These are phyloP conservation scores for Daldinia eschscholtzii DNA, from an alignment of 2,329 filamentous ascomycete species.

Conservation along the genomic window DNA sequence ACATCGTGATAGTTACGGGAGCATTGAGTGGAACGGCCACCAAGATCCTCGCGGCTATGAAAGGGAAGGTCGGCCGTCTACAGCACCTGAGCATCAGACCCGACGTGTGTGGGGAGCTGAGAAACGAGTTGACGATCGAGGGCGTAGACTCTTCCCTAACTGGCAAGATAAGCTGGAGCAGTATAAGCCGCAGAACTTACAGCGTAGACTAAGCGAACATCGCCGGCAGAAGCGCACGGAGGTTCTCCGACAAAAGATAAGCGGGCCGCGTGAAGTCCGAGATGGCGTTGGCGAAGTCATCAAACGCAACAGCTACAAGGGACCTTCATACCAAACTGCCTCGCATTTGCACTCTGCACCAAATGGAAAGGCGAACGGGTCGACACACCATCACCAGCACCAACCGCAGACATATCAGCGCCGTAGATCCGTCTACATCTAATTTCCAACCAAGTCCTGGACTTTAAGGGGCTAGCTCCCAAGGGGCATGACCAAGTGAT, in stretches of 20 bases:
- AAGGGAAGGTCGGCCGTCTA: slow-evolving; percentile 54
- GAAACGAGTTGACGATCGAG: slow-evolving; percentile 51
- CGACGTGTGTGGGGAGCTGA: slow-evolving; percentile 50
- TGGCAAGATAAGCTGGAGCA: slow-evolving; percentile 65
- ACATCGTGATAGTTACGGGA: slow-evolving; percentile 60
- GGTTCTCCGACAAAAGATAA: slow-evolving; percentile 71
- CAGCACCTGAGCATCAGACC: slow-evolving; percentile 51
- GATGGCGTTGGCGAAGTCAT: slow-evolving; percentile 71
- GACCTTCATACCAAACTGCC: slow-evolving; percentile 50
- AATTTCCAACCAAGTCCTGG: background rate
- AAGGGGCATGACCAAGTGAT: background rate
- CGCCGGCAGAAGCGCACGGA: slow-evolving; percentile 69
- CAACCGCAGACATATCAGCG: slow-evolving; percentile 22
- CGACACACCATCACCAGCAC: slow-evolving; percentile 3
- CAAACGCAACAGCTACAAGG: slow-evolving; percentile 58
- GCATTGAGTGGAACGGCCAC: slow-evolving; percentile 43
- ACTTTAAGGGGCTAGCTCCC: background rate
- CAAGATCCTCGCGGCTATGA: slow-evolving; percentile 44
- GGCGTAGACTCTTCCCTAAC: slow-evolving; percentile 52
- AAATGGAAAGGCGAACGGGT: slow-evolving; percentile 17
- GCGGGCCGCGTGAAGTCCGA: slow-evolving; percentile 68
- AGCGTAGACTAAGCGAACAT: slow-evolving; percentile 68
- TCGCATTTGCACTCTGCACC: slow-evolving; percentile 20
- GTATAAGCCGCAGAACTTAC: slow-evolving; percentile 63
- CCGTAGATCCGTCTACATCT: slow-evolving; percentile 25